Conservation (phyloP, 2,329 filamentous ascomycete genomes). For the Hymenoscyphus fraxineus region DNA sequence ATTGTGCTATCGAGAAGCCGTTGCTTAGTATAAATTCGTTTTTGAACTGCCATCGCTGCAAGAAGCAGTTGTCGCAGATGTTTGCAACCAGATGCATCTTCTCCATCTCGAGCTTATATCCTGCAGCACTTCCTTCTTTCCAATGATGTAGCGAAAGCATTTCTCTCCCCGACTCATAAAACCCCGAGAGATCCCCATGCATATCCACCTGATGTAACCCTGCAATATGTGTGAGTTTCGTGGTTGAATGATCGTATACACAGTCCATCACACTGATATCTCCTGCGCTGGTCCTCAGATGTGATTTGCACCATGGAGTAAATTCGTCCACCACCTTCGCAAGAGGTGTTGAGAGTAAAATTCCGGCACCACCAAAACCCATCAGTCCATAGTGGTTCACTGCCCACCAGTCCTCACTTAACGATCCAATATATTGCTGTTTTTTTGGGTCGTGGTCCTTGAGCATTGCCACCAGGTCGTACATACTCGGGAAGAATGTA, state of each 20-base stretch:
- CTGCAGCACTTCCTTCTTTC: constrained; percentile 30
- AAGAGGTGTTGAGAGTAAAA: constrained; percentile 30
- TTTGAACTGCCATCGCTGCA: constrained; percentile 44
- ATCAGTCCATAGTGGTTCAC: constrained; percentile 34
- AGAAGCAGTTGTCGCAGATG: constrained; percentile 39
- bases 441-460: constrained; percentile 27
- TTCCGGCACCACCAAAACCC: constrained; percentile 33
- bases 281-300: constrained; percentile 30
- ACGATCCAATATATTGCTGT: constrained; percentile 29
- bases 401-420: constrained; percentile 34
- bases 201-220: constrained; percentile 34
- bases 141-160: constrained; percentile 33
- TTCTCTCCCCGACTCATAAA: constrained; percentile 33
- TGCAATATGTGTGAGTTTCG: constrained; percentile 28
- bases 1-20: constrained; percentile 43
- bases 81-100: constrained; percentile 33
- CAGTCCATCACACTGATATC: constrained; percentile 34
- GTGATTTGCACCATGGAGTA: constrained; percentile 27
- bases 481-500: constrained; percentile 34
- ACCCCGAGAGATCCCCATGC: constrained; percentile 32
- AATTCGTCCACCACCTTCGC: constrained; percentile 28
- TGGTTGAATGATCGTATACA: constrained; percentile 26
- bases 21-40: constrained; percentile 44
- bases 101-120: constrained; percentile 32
- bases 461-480: constrained; percentile 33